Evolutionary conservation across 768 basidiomycete species (phyloP), one percentile per base, ranked within the genome.

Genomic region (Pleurotus djamor): DNA sequence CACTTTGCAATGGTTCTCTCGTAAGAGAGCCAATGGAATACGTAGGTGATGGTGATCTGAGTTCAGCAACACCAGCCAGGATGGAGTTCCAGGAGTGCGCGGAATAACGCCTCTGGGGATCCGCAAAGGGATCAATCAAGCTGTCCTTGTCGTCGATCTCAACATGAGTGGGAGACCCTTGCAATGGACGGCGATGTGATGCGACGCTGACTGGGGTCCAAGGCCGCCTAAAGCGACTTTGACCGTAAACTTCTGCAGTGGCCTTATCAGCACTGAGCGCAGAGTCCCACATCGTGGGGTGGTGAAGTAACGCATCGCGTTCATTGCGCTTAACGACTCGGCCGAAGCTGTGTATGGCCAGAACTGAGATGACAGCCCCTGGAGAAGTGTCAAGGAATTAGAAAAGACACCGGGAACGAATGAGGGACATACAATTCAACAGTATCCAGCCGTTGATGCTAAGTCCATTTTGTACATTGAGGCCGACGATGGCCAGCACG

Each of bases 301-400:
- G 76, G 54, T 82, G 81, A 9, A 86, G 66, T 35, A 85, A 68
- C 1, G 78, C 76, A 45, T 87, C 86, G 47, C 77, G 71, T 66
- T 88, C 86, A 62, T 87, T 83, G n/a, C 86, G 77, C 34, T 75
- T 77, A 16, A 86, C 77, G 6, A 86, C 86, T 17, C 83, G 77
- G 45, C 79, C 74, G 62, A 85, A 86, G 68, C 83, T 86, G 62
- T 85, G 82, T 61, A 87, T 81, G 12, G 79, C 77, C 37, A 85
- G 71, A 12, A 83, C 52, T 0, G 86, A 86, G 14, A 85, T 77
- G 10, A 85, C 67, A 14, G 77, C 74, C 85, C 84, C 85, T 86
- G 13, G 16, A 48, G 28, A 16, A 13, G 64, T 2, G 37, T 41
- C 9, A 44, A 43, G 47, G 47, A 55, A 45, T 52, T 60, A 47